These are phyloP conservation scores for Fusarium sp. DNA, from an alignment of 2,329 filamentous ascomycete species.

Conservation along the genomic window DNA sequence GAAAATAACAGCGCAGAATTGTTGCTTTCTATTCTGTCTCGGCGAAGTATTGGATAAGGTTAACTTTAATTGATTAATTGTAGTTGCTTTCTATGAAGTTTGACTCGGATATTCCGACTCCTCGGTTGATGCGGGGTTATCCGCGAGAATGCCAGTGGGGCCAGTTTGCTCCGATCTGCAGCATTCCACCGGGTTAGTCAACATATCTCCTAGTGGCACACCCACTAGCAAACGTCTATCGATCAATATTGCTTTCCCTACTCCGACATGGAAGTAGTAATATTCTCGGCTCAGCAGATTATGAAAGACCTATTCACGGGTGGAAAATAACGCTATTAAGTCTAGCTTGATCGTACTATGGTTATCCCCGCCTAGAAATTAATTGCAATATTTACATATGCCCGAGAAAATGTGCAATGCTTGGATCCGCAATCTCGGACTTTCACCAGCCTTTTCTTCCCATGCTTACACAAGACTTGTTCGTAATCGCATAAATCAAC, in stretches of 20 bases:
- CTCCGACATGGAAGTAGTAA: no score
- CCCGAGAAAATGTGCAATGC: background rate
- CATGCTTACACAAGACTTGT: background rate
- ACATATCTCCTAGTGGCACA: background rate
- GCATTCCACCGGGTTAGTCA: background rate
- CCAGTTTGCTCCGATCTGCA: background rate
- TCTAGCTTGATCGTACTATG: no score
- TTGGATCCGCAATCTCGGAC: background rate
- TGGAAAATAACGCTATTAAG: no score
- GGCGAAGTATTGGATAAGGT: no score
- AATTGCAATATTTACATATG: background rate
- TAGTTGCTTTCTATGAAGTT: background rate
- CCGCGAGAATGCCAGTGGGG: background rate
- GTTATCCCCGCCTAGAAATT: background rate
- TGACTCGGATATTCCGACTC: no score
- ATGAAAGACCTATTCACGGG: no score
- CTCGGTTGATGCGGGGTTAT: background rate
- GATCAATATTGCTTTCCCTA: no score
- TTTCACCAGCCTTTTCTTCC: background rate
- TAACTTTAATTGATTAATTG: no score
- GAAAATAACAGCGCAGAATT: background rate
- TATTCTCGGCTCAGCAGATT: no score
- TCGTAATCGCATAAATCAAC: background rate
- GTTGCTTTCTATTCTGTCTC: background rate
- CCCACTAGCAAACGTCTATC: background rate